Conservation (phyloP, 805 yeast genomes). For the Saccharomycopsis javanensis region DNA sequence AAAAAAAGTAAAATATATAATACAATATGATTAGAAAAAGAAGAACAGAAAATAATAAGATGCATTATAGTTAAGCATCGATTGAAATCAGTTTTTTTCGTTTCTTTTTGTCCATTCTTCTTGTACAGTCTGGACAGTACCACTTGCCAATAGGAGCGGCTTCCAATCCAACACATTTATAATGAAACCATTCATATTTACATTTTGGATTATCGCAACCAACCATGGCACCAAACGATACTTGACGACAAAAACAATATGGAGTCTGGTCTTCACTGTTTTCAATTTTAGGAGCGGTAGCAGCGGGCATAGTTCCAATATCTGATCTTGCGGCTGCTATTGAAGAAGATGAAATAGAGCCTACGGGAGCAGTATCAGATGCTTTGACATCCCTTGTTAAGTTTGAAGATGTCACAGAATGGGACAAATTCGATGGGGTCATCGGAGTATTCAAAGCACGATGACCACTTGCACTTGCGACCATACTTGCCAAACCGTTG, state of each 20-base stretch:
- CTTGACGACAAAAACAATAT: constrained; percentile 84
- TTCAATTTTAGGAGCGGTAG: constrained; percentile 7
- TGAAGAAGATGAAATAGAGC: not conserved
- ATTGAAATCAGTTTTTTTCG: constrained; percentile 20
- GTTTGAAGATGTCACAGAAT: not conserved
- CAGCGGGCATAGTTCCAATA: constrained; percentile 3
- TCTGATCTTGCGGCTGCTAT: not conserved
- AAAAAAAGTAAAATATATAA: not conserved
- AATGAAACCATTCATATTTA: constrained; percentile 40
- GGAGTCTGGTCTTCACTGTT: constrained; percentile 17
- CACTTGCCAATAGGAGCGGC: constrained; percentile 88
- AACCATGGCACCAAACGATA: constrained; percentile 92
- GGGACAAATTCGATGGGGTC: not conserved
- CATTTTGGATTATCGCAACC: constrained; percentile 92
- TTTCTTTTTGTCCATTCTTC: constrained; percentile 28
- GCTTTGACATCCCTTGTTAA: not conserved
- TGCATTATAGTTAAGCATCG: not conserved
- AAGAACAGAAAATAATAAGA: not conserved
- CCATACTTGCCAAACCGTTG: not conserved
- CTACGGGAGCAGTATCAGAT: not conserved
- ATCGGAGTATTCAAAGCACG: not conserved
- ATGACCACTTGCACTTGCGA: not conserved
- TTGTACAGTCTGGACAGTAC: constrained; percentile 82
- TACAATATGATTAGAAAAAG: too few species aligned
- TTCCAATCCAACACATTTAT: constrained; percentile 83